Evolutionary conservation across 805 yeast species (phyloP), one percentile per base, ranked within the genome.

Genomic region (Ogataea trehalophila): DNA sequence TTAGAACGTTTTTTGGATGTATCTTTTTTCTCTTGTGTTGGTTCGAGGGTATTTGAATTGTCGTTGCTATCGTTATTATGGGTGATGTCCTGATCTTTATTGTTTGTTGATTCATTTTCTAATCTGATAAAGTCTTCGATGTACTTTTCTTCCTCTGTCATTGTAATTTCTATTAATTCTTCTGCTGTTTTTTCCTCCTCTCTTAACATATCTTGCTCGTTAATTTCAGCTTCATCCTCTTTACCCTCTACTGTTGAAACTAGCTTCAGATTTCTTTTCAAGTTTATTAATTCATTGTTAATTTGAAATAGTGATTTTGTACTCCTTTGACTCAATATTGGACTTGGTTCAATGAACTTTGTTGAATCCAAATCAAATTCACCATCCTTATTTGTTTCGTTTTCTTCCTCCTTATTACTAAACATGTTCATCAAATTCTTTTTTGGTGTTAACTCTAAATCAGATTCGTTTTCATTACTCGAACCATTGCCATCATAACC

Each of bases 241-340:
- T 51, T 53, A 34, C 51, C 56, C n/a, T 48, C 57, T 16, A 42
- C 63, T 16, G 42, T 63, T 1, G 33, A 9, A 5, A 33, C 15
- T 41, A 53, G 51, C 42, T 45, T 54, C 36, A 51, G 46, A 41
- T 47, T 42, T 33, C 59, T 58, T 39, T 62, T 54, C 14, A 79
- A 61, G 41, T 65, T 69, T 35, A 66, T 60, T 15, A 72, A 67
- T 47, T 78, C 85, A 39, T 71, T 67, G 52, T 73, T 74, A 37
- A 81, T 63, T 34, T 74, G 75, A 4, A 76, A 69, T 9, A 81
- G 50, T 3, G 72, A 61, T 41, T 71, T 65, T 4, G 59, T 57
- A 6, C 56, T 50, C 55, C 48, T 38, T 23, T 54, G 44, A 13
- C 49, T 51, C 13, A 63, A 44, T n/a, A 63, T 51, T 2, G 68